Conservation (phyloP, 495 filamentous ascomycete genomes). For the Penicillium psychrofluorescens region DNA sequence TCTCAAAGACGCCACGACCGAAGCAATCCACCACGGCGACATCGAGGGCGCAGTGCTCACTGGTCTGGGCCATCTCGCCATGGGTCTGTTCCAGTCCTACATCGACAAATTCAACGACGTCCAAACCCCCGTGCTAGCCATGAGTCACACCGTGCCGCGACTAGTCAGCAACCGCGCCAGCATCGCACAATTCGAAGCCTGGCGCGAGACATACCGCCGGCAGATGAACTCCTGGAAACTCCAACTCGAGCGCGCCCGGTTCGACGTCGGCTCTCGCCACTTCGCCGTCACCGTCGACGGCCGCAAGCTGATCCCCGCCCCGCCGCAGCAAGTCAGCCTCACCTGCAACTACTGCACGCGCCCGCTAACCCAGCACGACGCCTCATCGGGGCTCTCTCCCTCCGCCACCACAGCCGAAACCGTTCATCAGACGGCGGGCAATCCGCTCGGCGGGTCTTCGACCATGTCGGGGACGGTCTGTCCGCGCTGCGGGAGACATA, state of each 20-base stretch:
- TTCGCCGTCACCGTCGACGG: constrained; percentile 60
- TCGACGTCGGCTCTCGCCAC: constrained; percentile 49
- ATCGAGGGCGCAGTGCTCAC: constrained; percentile 86
- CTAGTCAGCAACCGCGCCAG: constrained; percentile 60
- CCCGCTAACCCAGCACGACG: constrained; percentile 38
- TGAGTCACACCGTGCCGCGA: constrained; percentile 71
- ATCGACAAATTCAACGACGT: constrained; percentile 80
- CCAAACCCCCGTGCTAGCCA: constrained; percentile 81
- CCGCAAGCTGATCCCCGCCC: constrained; percentile 54
- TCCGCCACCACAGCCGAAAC: constrained; percentile 22
- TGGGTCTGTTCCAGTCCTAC: constrained; percentile 82
- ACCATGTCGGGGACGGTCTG: constrained; percentile 55
- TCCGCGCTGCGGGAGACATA: constrained; percentile 76
- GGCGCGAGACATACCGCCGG: constrained; percentile 74
- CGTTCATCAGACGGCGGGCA: constrained; percentile 29
- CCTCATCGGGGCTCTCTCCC: constrained; percentile 28
- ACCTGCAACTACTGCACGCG: constrained; percentile 77
- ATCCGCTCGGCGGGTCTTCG: constrained; percentile 25
- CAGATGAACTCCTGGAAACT: constrained; percentile 72
- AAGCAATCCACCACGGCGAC: constrained; percentile 66
- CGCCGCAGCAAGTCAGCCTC: constrained; percentile 70
- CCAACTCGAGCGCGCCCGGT: constrained; percentile 55
- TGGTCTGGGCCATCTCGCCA: constrained; percentile 67
- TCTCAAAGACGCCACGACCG: constrained; percentile 53
- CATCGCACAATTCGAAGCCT: constrained; percentile 58